Percentiles rank a stretch among this genome's conserved stretches.
phyloP scores from a whole-genome alignment of 1,284 basidiomycete genomes.

The Ganoderma leucocontextum region DNA sequence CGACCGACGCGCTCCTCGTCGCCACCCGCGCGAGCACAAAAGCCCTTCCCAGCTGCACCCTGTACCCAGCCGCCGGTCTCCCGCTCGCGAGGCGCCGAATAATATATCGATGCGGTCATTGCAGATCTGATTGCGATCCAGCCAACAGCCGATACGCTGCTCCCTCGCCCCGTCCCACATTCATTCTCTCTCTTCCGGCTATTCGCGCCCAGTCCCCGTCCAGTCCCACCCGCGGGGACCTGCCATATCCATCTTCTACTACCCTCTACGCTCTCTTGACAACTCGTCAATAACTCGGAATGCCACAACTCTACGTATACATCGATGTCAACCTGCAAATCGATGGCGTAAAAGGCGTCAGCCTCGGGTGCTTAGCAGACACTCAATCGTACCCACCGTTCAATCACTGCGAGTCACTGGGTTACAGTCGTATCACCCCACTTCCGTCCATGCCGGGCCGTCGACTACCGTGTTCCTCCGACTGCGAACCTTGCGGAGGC shows the following conservation, averaged over 20 bases:
- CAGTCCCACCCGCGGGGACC: neutral
- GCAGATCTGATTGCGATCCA: conserved; percentile 36
- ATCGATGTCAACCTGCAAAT: conserved; percentile 18
- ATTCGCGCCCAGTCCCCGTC: conserved; percentile 10
- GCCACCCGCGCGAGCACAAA: conserved; percentile 13
- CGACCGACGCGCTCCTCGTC: conserved; percentile 8
- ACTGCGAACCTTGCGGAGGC: conserved; percentile 12
- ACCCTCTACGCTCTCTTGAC: conserved; percentile 12
- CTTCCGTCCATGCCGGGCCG: conserved; percentile 39
- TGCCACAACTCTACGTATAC: conserved; percentile 9
- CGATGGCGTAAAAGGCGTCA: conserved; percentile 24
- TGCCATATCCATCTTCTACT: conserved; percentile 6
- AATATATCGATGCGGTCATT: conserved; percentile 31
- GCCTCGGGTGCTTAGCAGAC: conserved; percentile 1
- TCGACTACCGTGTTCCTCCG: conserved; percentile 24
- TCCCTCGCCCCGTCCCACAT: conserved; percentile 20
- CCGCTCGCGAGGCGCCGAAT: conserved; percentile 18
- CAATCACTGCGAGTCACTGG: conserved; percentile 25
- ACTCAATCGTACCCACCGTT: conserved; percentile 19
- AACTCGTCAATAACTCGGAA: conserved; percentile 5
- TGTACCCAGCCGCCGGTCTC: conserved; percentile 26
- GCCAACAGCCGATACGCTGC: conserved; percentile 23
- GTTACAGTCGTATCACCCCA: conserved; percentile 45
- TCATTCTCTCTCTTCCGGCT: conserved; percentile 19
- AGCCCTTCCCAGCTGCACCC: conserved; percentile 17